Percentiles rank a stretch among this genome's conserved stretches.
Conservation (phyloP, 2,329 filamentous ascomycete genomes). For the Paecilomyces fulvus region DNA sequence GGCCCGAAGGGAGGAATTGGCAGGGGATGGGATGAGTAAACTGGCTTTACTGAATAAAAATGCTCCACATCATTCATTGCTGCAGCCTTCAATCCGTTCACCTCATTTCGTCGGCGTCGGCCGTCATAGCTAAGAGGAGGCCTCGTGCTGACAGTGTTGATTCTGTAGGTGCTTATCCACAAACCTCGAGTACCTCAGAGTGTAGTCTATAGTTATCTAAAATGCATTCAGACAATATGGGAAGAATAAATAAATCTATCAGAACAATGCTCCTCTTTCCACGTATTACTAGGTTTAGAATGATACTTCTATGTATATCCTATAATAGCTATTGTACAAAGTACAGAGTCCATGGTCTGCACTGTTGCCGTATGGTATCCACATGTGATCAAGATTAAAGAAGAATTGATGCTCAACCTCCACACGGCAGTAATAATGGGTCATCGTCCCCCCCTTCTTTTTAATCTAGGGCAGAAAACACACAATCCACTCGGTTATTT, state of each 20-base stretch:
- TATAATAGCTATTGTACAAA: not conserved
- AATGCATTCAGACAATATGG: not conserved
- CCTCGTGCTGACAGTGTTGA: not conserved
- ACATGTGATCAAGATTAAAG: not conserved
- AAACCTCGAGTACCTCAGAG: not conserved
- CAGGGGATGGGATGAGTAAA: slow-evolving; percentile 38
- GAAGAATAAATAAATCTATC: not conserved
- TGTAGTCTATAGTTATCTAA: not conserved
- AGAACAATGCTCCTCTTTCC: not conserved
- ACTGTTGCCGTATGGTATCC: not conserved
- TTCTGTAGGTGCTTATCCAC: not conserved
- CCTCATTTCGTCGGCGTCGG: not conserved
- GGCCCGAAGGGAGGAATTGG: slow-evolving; percentile 18
- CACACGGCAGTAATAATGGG: not conserved
- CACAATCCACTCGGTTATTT: not conserved
- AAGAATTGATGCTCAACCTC: not conserved
- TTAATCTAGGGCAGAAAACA: not conserved
- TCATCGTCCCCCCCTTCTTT: not conserved
- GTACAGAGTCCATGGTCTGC: not conserved
- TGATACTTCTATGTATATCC: not conserved
- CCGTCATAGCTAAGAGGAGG: not conserved
- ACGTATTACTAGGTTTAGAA: not conserved
- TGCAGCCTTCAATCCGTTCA: not conserved
- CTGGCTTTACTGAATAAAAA: slow-evolving; percentile 21
- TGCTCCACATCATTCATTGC: not conserved